Conservation (phyloP, 768 basidiomycete species). For the Suillus placidus region DNA sequence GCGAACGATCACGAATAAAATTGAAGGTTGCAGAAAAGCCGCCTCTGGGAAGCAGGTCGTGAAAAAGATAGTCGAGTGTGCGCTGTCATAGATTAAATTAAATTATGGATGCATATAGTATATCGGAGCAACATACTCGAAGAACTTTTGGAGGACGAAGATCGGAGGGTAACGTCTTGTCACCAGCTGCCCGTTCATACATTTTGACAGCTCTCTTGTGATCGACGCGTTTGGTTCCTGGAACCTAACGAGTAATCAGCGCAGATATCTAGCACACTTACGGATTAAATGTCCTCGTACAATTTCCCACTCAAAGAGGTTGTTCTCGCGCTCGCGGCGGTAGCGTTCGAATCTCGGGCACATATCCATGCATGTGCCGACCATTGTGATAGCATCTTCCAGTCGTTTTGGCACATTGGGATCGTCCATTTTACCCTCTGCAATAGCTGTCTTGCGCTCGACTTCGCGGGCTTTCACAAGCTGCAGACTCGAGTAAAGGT, state of each 20-base stretch:
- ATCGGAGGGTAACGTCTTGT: constrained; percentile 90
- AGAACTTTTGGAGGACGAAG: constrained; percentile 85
- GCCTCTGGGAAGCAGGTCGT: constrained; percentile 68
- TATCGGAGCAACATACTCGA: constrained; percentile 48
- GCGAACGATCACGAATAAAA: constrained; percentile 91
- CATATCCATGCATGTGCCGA: constrained; percentile 92
- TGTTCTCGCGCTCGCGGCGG: constrained; percentile 85
- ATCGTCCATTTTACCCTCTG: constrained; percentile 86
- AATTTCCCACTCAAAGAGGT: constrained; percentile 83
- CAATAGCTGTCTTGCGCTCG: constrained; percentile 74
- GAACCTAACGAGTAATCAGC: constrained; percentile 59
- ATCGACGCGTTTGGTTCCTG: constrained; percentile 84
- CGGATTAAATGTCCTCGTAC: constrained; percentile 45
- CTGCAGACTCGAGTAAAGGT: constrained; percentile 39
- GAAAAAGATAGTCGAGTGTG: constrained; percentile 93
- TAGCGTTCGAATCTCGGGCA: constrained; percentile 94
- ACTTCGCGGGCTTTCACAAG: constrained; percentile 73
- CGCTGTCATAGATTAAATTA: constrained; percentile 42
- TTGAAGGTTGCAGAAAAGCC: constrained; percentile 73
- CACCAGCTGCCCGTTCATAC: constrained; percentile 93
- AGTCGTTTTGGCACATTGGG: constrained; percentile 77
- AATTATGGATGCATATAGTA: background rate
- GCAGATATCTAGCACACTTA: constrained; percentile 14
- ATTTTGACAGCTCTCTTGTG: constrained; percentile 89
- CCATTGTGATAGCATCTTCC: constrained; percentile 90